A percentile compares a stretch with the other conserved stretches of the same genome.
These are phyloP conservation scores for Tardiomyces digboiensis DNA, from an alignment of 1,139 yeast genomes.

Conservation along the genomic window DNA sequence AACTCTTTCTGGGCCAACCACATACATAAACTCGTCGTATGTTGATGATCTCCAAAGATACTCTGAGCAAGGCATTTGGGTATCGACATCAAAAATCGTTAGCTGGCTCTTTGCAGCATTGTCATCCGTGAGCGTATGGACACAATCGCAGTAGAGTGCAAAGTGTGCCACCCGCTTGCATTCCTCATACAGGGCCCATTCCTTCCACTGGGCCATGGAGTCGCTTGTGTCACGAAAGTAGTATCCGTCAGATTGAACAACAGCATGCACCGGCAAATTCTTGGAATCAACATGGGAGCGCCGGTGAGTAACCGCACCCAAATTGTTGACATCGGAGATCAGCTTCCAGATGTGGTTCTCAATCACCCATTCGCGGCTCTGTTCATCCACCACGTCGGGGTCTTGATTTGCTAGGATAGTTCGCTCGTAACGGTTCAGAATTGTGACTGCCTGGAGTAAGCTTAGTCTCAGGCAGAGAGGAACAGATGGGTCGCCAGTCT, in stretches of 20 bases:
- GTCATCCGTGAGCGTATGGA: conserved; percentile 11
- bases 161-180: conserved; percentile 21
- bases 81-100: conserved; percentile 20
- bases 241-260: background rate
- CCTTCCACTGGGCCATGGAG: conserved; percentile 20
- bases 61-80: conserved; percentile 23
- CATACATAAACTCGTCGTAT: conserved; percentile 19
- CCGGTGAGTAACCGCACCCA: conserved; percentile 2
- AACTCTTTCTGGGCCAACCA: conserved; percentile 17
- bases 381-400: background rate
- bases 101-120: conserved; percentile 5
- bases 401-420: conserved; percentile 14
- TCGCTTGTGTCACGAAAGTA: conserved; percentile 15
- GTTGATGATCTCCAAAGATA: conserved; percentile 20
- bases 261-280: background rate
- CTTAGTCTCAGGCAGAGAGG: conserved; percentile 8
- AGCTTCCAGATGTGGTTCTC: conserved; percentile 12
- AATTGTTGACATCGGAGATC: conserved; percentile 6
- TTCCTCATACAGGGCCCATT: conserved; percentile 25
- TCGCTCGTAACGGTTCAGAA: conserved; percentile 19
- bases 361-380: conserved; percentile 12
- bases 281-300: background rate
- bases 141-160: conserved; percentile 19
- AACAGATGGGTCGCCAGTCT: conserved; percentile 1
- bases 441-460: conserved; percentile 19